A percentile compares a stretch with the other conserved stretches of the same genome.
Evolutionary conservation across 768 basidiomycete species (phyloP).

Genomic region (Mycena indigotica): DNA sequence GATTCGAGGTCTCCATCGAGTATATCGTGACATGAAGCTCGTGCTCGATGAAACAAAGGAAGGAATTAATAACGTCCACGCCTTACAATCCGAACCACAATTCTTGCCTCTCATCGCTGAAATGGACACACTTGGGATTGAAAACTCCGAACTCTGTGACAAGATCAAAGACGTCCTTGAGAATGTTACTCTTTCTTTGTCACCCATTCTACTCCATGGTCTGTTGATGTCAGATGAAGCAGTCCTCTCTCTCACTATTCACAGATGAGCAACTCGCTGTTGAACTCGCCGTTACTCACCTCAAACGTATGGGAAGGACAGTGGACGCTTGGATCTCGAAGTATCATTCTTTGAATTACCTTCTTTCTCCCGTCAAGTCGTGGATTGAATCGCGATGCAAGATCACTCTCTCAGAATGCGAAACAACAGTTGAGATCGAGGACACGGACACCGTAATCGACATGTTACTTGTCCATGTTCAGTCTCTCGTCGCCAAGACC

Average conservation of each 20-base stretch:
- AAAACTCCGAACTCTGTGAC: background rate
- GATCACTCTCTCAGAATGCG: background rate
- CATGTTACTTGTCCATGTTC: constrained; percentile 64
- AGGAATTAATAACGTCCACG: background rate
- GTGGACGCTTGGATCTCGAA: constrained; percentile 31
- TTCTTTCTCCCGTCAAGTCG: constrained; percentile 33
- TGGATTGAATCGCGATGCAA: constrained; percentile 31
- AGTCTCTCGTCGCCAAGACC: constrained; percentile 50
- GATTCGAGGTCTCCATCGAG: background rate
- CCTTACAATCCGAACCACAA: background rate
- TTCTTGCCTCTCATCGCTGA: background rate
- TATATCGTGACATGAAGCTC: background rate
- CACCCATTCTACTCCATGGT: constrained; percentile 18
- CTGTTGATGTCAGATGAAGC: background rate
- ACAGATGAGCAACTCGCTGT: constrained; percentile 19
- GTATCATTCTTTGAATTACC: constrained; percentile 33
- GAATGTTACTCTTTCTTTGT: constrained; percentile 21
- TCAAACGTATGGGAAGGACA: background rate
- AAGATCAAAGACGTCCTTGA: background rate
- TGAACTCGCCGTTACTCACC: constrained; percentile 6
- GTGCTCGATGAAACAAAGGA: background rate
- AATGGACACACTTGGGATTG: background rate
- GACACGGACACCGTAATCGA: constrained; percentile 54
- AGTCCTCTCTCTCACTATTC: background rate
- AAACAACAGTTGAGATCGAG: constrained; percentile 1